A percentile compares a stretch with the other conserved stretches of the same genome.
phyloP scores from a whole-genome alignment of 768 basidiomycete species.

The Lanmaoa pseudosensibilis region DNA sequence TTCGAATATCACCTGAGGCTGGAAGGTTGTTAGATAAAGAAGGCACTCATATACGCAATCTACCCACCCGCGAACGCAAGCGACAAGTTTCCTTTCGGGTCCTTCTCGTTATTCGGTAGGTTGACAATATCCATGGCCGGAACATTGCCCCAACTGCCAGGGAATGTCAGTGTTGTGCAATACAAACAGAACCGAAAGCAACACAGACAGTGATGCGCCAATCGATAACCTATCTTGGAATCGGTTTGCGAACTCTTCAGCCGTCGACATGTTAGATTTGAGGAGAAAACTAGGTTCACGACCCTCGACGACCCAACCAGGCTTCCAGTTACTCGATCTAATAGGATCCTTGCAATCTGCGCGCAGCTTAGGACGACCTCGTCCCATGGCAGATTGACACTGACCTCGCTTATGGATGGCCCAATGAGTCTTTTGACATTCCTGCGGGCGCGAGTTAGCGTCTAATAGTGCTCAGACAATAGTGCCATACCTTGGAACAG shows the following conservation, averaged over 20 bases:
- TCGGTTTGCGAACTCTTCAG: slow-evolving; percentile 9
- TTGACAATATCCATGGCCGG: slow-evolving; percentile 37
- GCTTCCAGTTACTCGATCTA: slow-evolving; percentile 19
- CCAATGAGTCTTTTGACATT: slow-evolving; percentile 46
- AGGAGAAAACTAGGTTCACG: slow-evolving; percentile 23
- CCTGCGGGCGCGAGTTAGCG: slow-evolving; percentile 21
- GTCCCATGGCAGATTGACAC: background rate
- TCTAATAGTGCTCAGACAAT: background rate
- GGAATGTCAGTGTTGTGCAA: background rate
- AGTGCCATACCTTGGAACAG: slow-evolving; percentile 37
- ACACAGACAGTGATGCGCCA: slow-evolving; percentile 25
- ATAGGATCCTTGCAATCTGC: slow-evolving; percentile 28
- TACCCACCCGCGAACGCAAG: slow-evolving; percentile 28
- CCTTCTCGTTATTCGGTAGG: slow-evolving; percentile 22
- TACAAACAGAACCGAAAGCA: background rate
- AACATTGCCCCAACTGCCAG: slow-evolving; percentile 35
- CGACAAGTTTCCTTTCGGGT: slow-evolving; percentile 17
- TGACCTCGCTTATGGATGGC: slow-evolving; percentile 38
- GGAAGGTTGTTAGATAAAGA: background rate
- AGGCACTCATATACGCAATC: too few relatives aligned
- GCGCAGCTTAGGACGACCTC: background rate
- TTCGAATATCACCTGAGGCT: slow-evolving; percentile 53
- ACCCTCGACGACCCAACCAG: slow-evolving; percentile 23
- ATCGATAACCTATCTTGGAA: slow-evolving; percentile 29
- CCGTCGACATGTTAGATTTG: slow-evolving; percentile 1